Evolutionary conservation across 2,329 filamentous ascomycete genomes (phyloP).

Genomic region (Cadophora gregata): DNA sequence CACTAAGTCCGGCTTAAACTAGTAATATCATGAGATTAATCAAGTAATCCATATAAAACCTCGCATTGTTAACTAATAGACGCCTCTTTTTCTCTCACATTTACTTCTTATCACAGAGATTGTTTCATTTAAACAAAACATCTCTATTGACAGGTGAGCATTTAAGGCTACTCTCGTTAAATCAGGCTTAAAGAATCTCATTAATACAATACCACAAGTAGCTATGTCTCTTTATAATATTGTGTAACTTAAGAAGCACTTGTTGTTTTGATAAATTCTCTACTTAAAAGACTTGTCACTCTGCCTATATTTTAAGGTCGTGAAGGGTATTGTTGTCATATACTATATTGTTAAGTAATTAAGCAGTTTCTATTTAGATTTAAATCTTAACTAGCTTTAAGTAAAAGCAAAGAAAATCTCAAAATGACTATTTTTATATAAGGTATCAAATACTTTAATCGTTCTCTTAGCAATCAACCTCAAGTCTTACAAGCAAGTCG

Average conservation of each 20-base stretch:
- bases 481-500: background rate
- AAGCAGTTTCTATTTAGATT: background rate
- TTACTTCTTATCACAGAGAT: conserved; percentile 30
- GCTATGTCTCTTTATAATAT: conserved; percentile 25
- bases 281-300: conserved; percentile 24
- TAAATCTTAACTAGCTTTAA: background rate
- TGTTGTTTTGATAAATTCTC: conserved; percentile 24
- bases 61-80: conserved; percentile 20
- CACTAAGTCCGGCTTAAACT: conserved; percentile 28
- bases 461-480: background rate
- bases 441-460: background rate
- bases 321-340: background rate
- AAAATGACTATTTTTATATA: background rate
- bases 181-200: conserved; percentile 20
- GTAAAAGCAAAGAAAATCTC: background rate
- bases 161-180: conserved; percentile 28
- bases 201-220: conserved; percentile 33
- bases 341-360: background rate
- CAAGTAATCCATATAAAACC: conserved; percentile 31
- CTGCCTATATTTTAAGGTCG: conserved; percentile 15
- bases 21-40: conserved; percentile 33
- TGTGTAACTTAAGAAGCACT: conserved; percentile 26
- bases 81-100: conserved; percentile 25
- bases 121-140: conserved; percentile 33
- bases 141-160: conserved; percentile 25